Evolutionary conservation across 805 yeast species (phyloP).

Genomic region (Teunomyces kruisii): DNA sequence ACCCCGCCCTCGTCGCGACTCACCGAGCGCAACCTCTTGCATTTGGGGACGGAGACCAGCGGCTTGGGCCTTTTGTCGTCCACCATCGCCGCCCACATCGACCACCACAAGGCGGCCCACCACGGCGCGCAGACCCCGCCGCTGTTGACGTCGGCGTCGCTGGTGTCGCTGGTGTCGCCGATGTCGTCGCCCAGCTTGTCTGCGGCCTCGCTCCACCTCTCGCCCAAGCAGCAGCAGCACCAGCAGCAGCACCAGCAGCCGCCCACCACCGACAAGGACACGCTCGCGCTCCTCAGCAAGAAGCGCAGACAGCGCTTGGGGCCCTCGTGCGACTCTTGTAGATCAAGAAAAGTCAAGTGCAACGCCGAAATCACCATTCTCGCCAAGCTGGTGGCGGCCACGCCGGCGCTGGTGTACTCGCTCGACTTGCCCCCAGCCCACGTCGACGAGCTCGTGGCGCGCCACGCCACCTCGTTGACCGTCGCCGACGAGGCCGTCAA

Average conservation of each 20-base stretch:
- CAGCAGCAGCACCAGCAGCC: too few relatives aligned
- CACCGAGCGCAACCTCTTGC: conserved; percentile 18
- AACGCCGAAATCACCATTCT: conserved; percentile 59
- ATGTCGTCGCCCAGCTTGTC: conserved; percentile 17
- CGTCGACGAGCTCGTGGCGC: conserved; percentile 5
- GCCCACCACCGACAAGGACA: too few relatives aligned
- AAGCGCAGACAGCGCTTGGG: conserved; percentile 65
- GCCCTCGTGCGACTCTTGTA: conserved; percentile 72
- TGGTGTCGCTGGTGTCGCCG: conserved; percentile 18
- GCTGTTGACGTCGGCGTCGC: conserved; percentile 11
- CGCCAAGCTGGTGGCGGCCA: conserved; percentile 14
- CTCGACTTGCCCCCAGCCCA: conserved; percentile 10
- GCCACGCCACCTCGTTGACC: conserved; percentile 1
- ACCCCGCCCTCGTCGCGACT: conserved; percentile 10
- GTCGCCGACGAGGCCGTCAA: conserved; percentile 15
- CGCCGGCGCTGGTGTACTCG: background rate
- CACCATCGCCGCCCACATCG: conserved; percentile 7
- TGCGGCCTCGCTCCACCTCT: background rate
- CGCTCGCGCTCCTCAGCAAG: conserved; percentile 10
- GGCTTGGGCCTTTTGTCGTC: conserved; percentile 10
- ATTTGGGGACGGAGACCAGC: conserved; percentile 10
- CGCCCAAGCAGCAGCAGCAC: background rate
- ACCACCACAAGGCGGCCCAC: background rate
- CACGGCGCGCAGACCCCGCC: background rate
- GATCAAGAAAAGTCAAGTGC: conserved; percentile 70